phyloP scores from a whole-genome alignment of 2,329 filamentous ascomycete species.

The Colletotrichum sp. region DNA sequence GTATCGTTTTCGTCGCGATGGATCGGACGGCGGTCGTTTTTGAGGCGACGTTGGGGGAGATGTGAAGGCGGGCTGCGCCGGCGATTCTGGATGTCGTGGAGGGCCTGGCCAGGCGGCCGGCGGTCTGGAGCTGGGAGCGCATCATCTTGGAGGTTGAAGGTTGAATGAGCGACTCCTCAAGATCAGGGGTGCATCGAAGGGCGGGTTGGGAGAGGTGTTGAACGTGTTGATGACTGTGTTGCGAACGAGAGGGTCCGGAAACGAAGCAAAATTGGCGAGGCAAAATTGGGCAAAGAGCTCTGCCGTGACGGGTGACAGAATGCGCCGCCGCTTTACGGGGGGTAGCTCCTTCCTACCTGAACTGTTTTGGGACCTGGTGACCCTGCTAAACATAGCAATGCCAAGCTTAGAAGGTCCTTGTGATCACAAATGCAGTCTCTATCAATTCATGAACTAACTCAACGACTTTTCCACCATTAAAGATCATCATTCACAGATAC shows the following conservation, averaged over 20 bases:
- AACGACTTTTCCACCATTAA: rapidly evolving
- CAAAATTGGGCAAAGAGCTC: conserved; percentile 10
- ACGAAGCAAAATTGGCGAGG: background rate
- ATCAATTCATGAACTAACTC: background rate
- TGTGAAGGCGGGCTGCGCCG: background rate
- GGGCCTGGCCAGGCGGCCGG: conserved; percentile 12
- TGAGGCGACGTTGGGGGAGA: conserved; percentile 5
- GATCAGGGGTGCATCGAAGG: background rate
- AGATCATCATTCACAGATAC: rapidly evolving
- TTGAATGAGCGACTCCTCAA: background rate
- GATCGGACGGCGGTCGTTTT: background rate
- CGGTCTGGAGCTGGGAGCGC: conserved; percentile 17
- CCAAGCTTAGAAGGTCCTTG: background rate
- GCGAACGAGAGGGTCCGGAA: background rate
- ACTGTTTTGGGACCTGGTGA: background rate
- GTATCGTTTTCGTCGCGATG: background rate
- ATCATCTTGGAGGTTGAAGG: background rate
- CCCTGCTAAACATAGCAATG: background rate
- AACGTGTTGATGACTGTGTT: background rate
- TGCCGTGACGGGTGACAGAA: background rate
- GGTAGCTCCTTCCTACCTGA: background rate
- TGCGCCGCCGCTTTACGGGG: background rate
- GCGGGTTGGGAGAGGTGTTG: background rate
- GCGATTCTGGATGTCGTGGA: conserved; percentile 1
- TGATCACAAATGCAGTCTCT: background rate